Evolutionary conservation across 2,329 filamentous ascomycete species (phyloP).

Genomic region (Trichophaea hybrida): DNA sequence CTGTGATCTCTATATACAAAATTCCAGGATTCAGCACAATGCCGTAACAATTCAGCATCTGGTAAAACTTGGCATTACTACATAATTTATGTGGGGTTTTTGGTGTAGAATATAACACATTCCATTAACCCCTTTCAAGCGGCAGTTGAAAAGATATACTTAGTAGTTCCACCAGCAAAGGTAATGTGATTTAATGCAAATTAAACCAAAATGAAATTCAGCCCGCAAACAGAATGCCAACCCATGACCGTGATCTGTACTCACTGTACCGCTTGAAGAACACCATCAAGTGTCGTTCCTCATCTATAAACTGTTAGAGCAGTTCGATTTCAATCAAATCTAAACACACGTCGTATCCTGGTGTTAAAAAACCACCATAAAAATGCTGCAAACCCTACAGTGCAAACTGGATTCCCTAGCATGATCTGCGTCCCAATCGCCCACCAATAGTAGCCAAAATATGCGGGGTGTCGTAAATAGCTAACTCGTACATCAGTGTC

Average conservation of each 20-base stretch:
- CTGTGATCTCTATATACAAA: too few relatives aligned
- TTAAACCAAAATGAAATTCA: constrained; percentile 22
- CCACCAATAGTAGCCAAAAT: constrained; percentile 99
- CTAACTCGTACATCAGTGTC: neutral
- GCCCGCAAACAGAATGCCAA: constrained; percentile 65
- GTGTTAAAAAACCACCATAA: constrained; percentile 73
- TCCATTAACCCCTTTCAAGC: too few relatives aligned
- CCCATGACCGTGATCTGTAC: constrained; percentile 56
- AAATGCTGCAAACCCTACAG: constrained; percentile 56
- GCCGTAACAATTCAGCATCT: too few relatives aligned
- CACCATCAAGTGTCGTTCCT: constrained; percentile 60
- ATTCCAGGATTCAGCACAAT: too few relatives aligned
- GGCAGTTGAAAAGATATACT: too few relatives aligned
- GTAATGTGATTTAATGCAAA: too few relatives aligned
- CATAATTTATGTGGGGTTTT: too few relatives aligned
- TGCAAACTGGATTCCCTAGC: constrained; percentile 69
- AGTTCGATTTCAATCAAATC: constrained; percentile 2
- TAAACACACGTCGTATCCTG: constrained; percentile 50
- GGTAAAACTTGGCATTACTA: too few relatives aligned
- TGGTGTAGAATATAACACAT: too few relatives aligned
- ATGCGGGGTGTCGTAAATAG: constrained; percentile 64
- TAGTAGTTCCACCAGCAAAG: too few relatives aligned
- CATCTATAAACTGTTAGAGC: constrained; percentile 37
- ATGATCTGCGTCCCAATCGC: constrained; percentile 85
- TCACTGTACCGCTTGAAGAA: constrained; percentile 74